Evolutionary conservation across 2,329 filamentous ascomycete species (phyloP).

Genomic region (Hysterium pulicare): DNA sequence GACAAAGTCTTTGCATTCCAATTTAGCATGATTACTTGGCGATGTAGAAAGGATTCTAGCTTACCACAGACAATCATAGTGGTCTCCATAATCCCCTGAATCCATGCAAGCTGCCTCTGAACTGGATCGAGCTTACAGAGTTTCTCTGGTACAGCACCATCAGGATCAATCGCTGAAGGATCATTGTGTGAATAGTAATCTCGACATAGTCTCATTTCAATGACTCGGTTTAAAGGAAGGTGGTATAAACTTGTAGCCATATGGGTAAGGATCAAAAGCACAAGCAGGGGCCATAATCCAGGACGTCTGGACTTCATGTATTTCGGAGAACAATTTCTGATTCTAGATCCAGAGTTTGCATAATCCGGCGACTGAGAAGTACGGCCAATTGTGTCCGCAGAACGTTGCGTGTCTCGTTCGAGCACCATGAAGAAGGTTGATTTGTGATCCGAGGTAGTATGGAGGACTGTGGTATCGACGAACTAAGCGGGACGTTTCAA

Average conservation of each 20-base stretch:
- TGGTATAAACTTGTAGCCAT: slow-evolving; percentile 31
- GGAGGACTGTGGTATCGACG: no score
- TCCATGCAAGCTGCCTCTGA: slow-evolving; percentile 51
- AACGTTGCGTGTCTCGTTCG: no score
- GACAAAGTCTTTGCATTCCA: slow-evolving; percentile 33
- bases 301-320: no score
- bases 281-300: slow-evolving; percentile 23
- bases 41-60: slow-evolving; percentile 11
- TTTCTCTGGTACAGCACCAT: slow-evolving; percentile 48
- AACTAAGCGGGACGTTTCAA: no score
- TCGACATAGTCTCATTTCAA: slow-evolving; percentile 42
- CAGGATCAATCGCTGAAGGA: slow-evolving; percentile 30
- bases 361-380: no score
- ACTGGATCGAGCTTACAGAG: slow-evolving; percentile 54
- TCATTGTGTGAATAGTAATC: slow-evolving; percentile 48
- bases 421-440: no score
- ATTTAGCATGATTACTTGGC: no score
- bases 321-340: neutral
- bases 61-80: slow-evolving; percentile 33
- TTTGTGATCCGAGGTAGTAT: no score
- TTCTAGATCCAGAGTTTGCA: no score
- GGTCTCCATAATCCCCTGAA: slow-evolving; percentile 47
- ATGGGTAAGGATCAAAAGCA: slow-evolving; percentile 31
- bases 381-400: no score
- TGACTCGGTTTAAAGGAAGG: slow-evolving; percentile 36